Evolutionary conservation across 2,329 filamentous ascomycete genomes (phyloP), one percentile per base, ranked within the genome.

Genomic region (Fusarium coffeatum): DNA sequence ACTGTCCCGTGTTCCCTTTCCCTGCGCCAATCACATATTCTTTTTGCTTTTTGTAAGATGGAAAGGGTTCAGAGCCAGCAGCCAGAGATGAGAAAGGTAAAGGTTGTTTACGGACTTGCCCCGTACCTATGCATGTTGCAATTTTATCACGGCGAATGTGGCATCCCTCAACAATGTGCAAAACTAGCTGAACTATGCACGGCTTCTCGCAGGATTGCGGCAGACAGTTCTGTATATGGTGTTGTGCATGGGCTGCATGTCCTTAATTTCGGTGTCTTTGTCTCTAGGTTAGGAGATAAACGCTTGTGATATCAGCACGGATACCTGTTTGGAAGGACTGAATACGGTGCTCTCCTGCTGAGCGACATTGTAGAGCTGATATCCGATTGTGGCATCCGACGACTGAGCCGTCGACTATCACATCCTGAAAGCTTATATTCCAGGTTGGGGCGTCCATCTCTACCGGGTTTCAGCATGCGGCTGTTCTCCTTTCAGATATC

Each of bases 81-180:
- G 46, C 58, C 22, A 68, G n/a, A 60, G 18, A 56, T 46, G 42
- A 53, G 23, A 45, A 46, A 40, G 47, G 41, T 41, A 48, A 49
- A 46, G 50, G 45, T 37, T 51, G 32, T 45, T 55, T 37, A 37
- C 46, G 18, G 34, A n/a, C 10, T 37, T 15, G 41, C 34, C 32
- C n/a, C 49, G 49, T 42, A 28, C 34, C 16, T 42, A 57, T 71
- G 63, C 55, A 71, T 30, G 49, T 45, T 64, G 40, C 32, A 57
- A 27, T 70, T 43, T 71, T 47, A 40, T 60, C 57, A 56, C 34
- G 20, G 50, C 47, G 16, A 50, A 61, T 67, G 22, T 66, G 25
- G 27, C 50, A 66, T 46, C 37, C 46, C 55, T 51, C 32, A 32
- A 23, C 42, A 30, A 59, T 53, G 34, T 64, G 42, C 50, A 64